phyloP scores from a whole-genome alignment of 192 early-diverging fungal genomes.

The Coemansia sp. region DNA sequence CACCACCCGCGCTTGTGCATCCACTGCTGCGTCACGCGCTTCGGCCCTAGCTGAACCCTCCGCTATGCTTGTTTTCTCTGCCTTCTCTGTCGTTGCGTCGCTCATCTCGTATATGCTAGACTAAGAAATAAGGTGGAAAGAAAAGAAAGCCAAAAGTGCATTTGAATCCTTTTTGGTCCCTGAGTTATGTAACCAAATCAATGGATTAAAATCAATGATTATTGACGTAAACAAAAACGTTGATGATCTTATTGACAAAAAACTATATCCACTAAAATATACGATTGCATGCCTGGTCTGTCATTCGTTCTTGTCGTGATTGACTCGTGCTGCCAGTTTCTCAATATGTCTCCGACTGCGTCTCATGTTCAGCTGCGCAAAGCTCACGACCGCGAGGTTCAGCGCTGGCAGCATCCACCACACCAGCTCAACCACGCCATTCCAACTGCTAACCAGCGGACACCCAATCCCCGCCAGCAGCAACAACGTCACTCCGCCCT shows the following conservation, averaged over 20 bases:
- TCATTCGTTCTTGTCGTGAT: slow-evolving; percentile 30
- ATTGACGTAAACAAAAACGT: too few species aligned
- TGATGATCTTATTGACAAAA: too few species aligned
- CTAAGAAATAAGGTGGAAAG: neutral
- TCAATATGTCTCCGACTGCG: slow-evolving; percentile 31
- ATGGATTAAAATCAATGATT: too few species aligned
- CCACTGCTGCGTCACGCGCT: slow-evolving; percentile 4
- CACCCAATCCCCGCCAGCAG: slow-evolving; percentile 10
- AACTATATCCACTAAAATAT: neutral
- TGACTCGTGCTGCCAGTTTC: slow-evolving; percentile 11
- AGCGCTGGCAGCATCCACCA: slow-evolving; percentile 43
- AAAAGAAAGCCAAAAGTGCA: too few species aligned
- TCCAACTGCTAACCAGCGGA: slow-evolving; percentile 19
- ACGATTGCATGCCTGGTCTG: too few species aligned
- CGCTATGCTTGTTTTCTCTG: slow-evolving; percentile 27
- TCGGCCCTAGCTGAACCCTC: too few species aligned
- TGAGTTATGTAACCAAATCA: too few species aligned
- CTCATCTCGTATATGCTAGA: neutral
- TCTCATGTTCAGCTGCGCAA: slow-evolving; percentile 47
- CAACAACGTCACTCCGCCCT: neutral
- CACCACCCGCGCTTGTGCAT: slow-evolving; percentile 48
- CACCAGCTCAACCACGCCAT: slow-evolving; percentile 19
- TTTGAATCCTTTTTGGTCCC: too few species aligned
- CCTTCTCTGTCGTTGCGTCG: neutral
- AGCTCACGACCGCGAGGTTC: slow-evolving; percentile 27